Evolutionary conservation across 2,329 filamentous ascomycete species (phyloP), one percentile per base, ranked within the genome.

Genomic region (Colletotrichum truncatum): DNA sequence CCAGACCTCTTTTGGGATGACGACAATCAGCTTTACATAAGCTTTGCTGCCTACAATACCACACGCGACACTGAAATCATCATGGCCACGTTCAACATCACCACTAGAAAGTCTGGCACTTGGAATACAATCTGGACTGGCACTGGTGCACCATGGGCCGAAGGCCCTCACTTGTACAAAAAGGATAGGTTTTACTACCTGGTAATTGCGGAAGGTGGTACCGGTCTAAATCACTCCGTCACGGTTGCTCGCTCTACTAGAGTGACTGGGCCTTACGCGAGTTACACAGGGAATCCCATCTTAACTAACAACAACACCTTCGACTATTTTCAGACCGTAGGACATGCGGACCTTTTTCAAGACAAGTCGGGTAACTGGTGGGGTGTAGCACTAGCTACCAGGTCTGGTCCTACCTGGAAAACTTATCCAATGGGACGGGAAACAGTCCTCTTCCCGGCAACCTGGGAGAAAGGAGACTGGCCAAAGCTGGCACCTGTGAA

Each of bases 181-280:
- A 79, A 78, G 75, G 80, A 72, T 5, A 74, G 71, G 6, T 79
- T 75, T 32, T 84, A 81, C 61, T 84, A 83, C 61, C 74, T 84
- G n/a, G 77, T 84, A 43, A 81, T 81, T 41, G 80, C 81, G 1
- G 81, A 84, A 54, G 82, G 82, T 0, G 81, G 81, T 23, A 82
- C 79, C 0, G 70, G 72, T 55, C 72, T 71, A 4, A 70, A 73
- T 0, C 89, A 91, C 69, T 84, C 86, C 5, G 84, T 83, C 68
- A 90, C 87, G 28, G 80, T 91, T 3, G 77, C 89, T 66, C 79
- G 85, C 51, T 78, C 82, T 7, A 70, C 78, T 54, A 68, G 82
- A 73, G 72, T 88, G 59, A 86, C 85, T 78, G 89, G 89, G 0
- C 88, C 88, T 0, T 91, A 89, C 74, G 85, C 89, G 68, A 73